Percentiles rank a stretch among this genome's conserved stretches.
phyloP scores from a whole-genome alignment of 139 green algal genomes.

The Chlamydomonas sp. region DNA sequence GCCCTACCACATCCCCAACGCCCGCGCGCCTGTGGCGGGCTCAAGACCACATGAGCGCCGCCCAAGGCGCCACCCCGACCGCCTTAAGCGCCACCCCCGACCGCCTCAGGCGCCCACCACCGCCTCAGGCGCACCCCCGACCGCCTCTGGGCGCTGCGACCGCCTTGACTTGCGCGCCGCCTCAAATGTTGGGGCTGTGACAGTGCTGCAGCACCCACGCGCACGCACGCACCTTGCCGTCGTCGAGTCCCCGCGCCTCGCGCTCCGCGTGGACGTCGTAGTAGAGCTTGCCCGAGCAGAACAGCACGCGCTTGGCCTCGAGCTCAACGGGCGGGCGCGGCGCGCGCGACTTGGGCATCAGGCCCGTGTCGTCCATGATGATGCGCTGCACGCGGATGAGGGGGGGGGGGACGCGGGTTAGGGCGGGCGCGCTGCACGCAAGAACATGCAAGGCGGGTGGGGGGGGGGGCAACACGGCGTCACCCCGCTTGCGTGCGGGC shows the following conservation, averaged over 20 bases:
- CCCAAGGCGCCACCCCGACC: too few species aligned
- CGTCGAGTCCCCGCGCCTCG: neutral
- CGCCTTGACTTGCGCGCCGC: too few species aligned
- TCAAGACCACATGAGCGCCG: too few species aligned
- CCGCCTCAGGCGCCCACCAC: too few species aligned
- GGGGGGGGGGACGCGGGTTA: neutral
- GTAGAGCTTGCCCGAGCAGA: constrained; percentile 96
- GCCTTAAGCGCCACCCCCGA: too few species aligned
- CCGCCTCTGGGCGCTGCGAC: too few species aligned
- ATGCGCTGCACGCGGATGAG: constrained; percentile 48
- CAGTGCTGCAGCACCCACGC: too few species aligned
- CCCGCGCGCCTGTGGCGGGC: too few species aligned
- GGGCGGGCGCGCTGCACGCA: neutral
- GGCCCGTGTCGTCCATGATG: constrained; percentile 89
- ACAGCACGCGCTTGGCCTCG: constrained; percentile 71
- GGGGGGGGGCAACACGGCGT: neutral
- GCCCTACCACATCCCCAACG: too few species aligned
- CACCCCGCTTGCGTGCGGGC: neutral
- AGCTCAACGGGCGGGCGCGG: constrained; percentile 55
- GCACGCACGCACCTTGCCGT: constrained; percentile 41
- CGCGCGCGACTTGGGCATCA: constrained; percentile 49
- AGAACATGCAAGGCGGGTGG: neutral
- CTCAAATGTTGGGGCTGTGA: too few species aligned
- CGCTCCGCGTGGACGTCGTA: constrained; percentile 82
- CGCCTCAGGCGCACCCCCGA: too few species aligned